Evolutionary conservation across 176 grass and related monocot genomes (phyloP).

Genomic region (Oryza australiensis): DNA sequence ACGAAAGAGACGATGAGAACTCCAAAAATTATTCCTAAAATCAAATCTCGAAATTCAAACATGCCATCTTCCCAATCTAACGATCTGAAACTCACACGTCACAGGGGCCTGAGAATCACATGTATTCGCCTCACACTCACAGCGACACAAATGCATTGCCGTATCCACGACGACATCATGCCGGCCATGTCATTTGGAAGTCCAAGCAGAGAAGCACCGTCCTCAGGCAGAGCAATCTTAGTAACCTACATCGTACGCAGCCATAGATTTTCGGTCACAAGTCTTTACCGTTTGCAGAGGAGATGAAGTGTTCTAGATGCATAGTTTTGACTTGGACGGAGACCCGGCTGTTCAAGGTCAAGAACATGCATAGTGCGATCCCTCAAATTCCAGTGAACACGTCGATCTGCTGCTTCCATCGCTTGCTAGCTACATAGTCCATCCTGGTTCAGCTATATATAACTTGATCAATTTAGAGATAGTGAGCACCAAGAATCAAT

Average conservation of each 20-base stretch:
- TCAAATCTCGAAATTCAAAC: no score
- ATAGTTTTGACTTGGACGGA: not conserved
- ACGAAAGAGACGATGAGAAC: no score
- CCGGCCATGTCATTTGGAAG: not conserved
- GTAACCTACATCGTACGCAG: not conserved
- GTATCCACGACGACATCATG: no score
- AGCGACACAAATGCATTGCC: no score
- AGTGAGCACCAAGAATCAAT: not conserved
- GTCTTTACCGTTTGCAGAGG: not conserved
- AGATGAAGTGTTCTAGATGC: not conserved
- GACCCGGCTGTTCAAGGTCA: not conserved
- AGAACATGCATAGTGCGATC: not conserved
- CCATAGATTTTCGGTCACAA: not conserved
- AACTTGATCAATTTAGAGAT: not conserved
- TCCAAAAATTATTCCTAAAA: no score
- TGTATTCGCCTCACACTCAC: no score
- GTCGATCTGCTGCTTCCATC: no score
- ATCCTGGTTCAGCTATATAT: not conserved
- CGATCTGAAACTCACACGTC: no score
- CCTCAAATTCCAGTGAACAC: no score
- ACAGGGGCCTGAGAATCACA: no score
- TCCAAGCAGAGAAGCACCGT: not conserved
- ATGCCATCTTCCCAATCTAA: no score
- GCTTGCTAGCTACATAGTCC: not conserved
- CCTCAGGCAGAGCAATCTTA: not conserved